These are phyloP conservation scores for Ambrosiella cleistominuta DNA, from an alignment of 2,329 filamentous ascomycete species.

Conservation along the genomic window DNA sequence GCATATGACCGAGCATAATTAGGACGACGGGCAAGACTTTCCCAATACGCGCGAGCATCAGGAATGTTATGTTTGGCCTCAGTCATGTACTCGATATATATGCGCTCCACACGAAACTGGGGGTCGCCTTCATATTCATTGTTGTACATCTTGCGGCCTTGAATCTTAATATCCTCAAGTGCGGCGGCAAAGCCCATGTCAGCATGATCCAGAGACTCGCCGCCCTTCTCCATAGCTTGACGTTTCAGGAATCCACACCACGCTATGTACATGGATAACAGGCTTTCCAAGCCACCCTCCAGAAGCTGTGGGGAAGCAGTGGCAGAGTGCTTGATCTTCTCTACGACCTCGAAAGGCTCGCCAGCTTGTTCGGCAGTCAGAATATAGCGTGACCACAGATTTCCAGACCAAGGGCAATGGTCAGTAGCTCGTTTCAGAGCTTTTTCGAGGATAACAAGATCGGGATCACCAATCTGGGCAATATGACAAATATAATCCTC, in stretches of 20 bases:
- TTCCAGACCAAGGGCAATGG: conserved; percentile 86
- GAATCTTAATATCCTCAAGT: conserved; percentile 68
- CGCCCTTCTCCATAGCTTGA: conserved; percentile 52
- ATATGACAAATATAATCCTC: conserved; percentile 68
- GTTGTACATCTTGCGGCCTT: conserved; percentile 58
- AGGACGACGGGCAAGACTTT: conserved; percentile 44
- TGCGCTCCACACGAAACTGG: conserved; percentile 72
- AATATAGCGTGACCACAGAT: conserved; percentile 79
- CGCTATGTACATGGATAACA: conserved; percentile 78
- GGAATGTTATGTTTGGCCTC: conserved; percentile 65
- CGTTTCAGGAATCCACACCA: conserved; percentile 93
- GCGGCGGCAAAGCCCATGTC: conserved; percentile 78
- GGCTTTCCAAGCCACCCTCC: conserved; percentile 67
- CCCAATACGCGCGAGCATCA: conserved; percentile 62
- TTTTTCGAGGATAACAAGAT: conserved; percentile 28
- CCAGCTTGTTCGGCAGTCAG: conserved; percentile 65
- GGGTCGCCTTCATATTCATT: conserved; percentile 69
- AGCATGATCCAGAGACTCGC: conserved; percentile 75
- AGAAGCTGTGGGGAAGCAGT: conserved; percentile 75
- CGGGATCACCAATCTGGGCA: conserved; percentile 29
- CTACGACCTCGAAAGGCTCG: conserved; percentile 61
- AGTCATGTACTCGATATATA: conserved; percentile 79
- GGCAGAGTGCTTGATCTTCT: conserved; percentile 79
- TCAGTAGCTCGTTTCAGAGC: conserved; percentile 66
- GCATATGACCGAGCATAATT: conserved; percentile 64